Evolutionary conservation across 306 rosid species (phyloP), one percentile per base, ranked within the genome.

Genomic region (Medicago lupulina): DNA sequence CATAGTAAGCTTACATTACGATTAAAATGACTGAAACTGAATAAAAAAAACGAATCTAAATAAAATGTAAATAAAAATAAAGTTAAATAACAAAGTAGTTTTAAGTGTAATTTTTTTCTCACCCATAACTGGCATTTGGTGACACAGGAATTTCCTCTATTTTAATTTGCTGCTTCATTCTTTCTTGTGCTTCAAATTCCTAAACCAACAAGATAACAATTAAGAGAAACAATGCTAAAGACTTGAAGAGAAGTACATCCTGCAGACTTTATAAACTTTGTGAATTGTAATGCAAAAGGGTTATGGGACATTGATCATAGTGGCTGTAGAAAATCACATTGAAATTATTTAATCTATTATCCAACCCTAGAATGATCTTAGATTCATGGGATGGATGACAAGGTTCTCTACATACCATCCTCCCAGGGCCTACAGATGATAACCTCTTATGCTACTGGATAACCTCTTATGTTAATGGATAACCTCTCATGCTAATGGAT

Each of bases 151-250:
- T 38, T 81, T 92, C 92, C 79, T 90, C 99, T 60, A 90, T 82
- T 62, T 84, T 86, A 80, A 74, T 51, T 82, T 92, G 98, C 78
- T 80, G 97, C 86, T 87, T 96, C 91, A 86, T 92, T 89, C 98
- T 89, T 87, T 96, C 98, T 65, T 92, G 97, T 23, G 87, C 87
- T 90, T 96, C 99, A 82, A 88, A 92, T 82, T 89, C 96, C 99
- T 96, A 78, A 70, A 76, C 79, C 77, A 74, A 82, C 51, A 28
- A 77, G 44, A 83, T 50, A 40, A 77, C 40, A 39, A 53, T 18
- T 13, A 61, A 46, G 61, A 75, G 40, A 82, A 51, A 41, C 12
- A 49, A 15, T 17, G 65, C 57, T 41, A 57, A 71, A 18, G 14
- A 54, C 61, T 54, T 54, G 6, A 18, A 18, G 25, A 47, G 17